Base-by-base conservation (phyloP, 2,329 filamentous ascomycete genomes). In the Tolypocladium ovalisporum region DNA sequence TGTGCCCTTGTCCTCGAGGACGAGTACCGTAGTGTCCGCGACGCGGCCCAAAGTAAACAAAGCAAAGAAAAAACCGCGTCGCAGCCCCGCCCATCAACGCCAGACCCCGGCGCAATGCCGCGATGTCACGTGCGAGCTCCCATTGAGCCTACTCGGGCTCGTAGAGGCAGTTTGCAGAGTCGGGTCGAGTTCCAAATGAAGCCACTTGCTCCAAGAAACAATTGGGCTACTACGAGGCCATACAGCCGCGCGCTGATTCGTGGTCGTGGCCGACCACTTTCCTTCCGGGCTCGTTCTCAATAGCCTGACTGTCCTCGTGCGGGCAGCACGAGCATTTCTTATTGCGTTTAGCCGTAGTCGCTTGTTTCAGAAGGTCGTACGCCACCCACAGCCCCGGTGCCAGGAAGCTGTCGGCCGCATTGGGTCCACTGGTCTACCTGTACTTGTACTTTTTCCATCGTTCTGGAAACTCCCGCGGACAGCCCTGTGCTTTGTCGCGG, bases 41-140 rank as follows among this genome's bases (percentile, higher is more conserved):
- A 47, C 54, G 54, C 39, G 54, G 27, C 36, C 27, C 32, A 55
- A 62, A 64, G 63, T 65, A 64, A 65, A 65, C 61, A 65, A 63
- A 59, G 32, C 29, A 27, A 34, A 24, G n/a, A 56, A 12, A 54
- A 42, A 40, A 9, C 1, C 61, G 60, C 63, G 63, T 62, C 44
- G 52, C 32, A 13, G 54, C 61, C 59, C 62, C 58, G 52, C 61
- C 58, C 35, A 24, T 60, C 60, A 61, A 63, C 61, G 47, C 40
- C 22, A 37, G 24, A 22, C 54, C 17, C 36, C 15, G 1, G 37
- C 39, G n/a, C 24, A 19, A 13, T 35, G 44, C 56, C 61, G 56
- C 62, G 61, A 58, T 49, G 36, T 64, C 62, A 63, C 61, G 61
- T 64, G 62, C 29, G 9, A 22, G 17, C 17, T 3, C 36, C 24